Conservation (phyloP, 805 yeast species). For the Scheffersomyces ergatensis region DNA sequence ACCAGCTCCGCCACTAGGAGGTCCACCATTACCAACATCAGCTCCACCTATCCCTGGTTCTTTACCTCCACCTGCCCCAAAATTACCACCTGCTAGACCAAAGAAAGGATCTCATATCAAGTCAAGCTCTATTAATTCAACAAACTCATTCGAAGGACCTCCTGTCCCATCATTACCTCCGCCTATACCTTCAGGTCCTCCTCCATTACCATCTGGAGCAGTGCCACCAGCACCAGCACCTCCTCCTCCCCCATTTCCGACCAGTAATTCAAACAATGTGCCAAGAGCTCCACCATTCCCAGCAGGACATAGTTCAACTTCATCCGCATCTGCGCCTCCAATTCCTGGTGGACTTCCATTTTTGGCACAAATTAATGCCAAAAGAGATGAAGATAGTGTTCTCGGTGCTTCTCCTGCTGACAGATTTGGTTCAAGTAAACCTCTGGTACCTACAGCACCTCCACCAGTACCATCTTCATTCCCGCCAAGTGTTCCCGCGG, state of each 20-base stretch:
- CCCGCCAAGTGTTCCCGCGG: conserved; percentile 12
- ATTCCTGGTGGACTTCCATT: conserved; percentile 48
- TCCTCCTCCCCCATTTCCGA: conserved; percentile 10
- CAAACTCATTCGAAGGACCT: conserved; percentile 14
- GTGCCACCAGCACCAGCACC: conserved; percentile 8
- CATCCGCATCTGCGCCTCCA: conserved; percentile 10
- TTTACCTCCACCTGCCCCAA: conserved; percentile 20
- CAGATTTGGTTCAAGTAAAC: conserved; percentile 23
- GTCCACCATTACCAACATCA: conserved; percentile 25
- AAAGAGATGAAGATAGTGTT: conserved; percentile 50
- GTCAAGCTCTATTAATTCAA: conserved; percentile 18
- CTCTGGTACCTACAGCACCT: conserved; percentile 19
- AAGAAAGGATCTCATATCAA: conserved; percentile 35
- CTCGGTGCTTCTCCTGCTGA: conserved; percentile 33
- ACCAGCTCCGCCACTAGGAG: conserved; percentile 15
- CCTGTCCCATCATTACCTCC: conserved; percentile 13
- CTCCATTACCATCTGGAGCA: conserved; percentile 13
- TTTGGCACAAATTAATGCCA: conserved; percentile 55
- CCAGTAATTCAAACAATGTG: no score
- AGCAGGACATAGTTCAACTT: neutral
- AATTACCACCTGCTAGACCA: conserved; percentile 40
- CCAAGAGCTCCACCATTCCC: conserved; percentile 11
- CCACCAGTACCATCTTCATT: conserved; percentile 10
- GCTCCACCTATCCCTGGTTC: conserved; percentile 19
- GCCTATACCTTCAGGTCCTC: conserved; percentile 6